These are phyloP conservation scores for Lepidium aucheri DNA, from an alignment of 345 rosid genomes.

Conservation along the genomic window DNA sequence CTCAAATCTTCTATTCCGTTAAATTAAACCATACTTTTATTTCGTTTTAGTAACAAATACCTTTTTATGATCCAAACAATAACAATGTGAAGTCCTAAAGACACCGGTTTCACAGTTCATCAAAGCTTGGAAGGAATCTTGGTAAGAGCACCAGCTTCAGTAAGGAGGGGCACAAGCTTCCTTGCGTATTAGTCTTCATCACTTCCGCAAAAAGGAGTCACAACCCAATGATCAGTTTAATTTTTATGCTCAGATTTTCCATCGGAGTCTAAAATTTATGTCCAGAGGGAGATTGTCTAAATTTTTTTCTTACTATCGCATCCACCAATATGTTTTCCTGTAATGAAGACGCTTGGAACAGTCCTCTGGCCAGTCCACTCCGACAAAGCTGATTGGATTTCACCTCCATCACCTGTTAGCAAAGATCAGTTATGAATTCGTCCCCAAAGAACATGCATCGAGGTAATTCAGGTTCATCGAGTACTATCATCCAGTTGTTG, in stretches of 20 bases:
- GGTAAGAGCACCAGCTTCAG: conserved; percentile 45
- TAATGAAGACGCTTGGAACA: conserved; percentile 57
- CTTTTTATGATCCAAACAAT: background rate
- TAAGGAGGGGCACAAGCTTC: conserved; percentile 48
- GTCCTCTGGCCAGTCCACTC: conserved; percentile 52
- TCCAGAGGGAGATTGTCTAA: background rate
- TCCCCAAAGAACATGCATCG: background rate
- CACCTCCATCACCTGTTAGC: conserved; percentile 20
- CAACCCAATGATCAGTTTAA: background rate
- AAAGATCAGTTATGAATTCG: background rate
- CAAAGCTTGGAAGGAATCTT: conserved; percentile 34
- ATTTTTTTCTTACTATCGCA: conserved; percentile 37
- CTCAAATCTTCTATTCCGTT: background rate
- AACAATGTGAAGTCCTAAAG: background rate
- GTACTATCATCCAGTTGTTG: background rate
- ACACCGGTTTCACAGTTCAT: background rate
- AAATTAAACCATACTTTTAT: background rate
- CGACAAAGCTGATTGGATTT: conserved; percentile 36
- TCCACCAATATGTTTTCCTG: conserved; percentile 56
- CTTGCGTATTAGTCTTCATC: conserved; percentile 37
- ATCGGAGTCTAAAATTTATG: background rate
- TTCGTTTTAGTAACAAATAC: background rate
- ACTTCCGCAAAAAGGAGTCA: conserved; percentile 29
- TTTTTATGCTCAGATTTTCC: background rate
- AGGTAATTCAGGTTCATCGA: background rate